Evolutionary conservation across 306 rosid genomes (phyloP).

Genomic region (Cyamopsis tetragonoloba): DNA sequence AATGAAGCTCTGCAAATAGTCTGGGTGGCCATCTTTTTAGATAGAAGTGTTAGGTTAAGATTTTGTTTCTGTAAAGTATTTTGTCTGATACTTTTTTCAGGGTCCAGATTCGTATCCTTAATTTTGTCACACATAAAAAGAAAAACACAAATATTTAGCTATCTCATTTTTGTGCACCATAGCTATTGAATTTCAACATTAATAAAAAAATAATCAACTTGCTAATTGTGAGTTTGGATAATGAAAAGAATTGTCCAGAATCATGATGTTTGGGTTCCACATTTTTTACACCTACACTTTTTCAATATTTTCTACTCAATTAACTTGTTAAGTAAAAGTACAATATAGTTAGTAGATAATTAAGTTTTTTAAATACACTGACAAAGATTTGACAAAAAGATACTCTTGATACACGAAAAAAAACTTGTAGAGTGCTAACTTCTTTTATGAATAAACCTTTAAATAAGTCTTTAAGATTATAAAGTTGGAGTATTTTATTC

Average conservation of each 20-base stretch:
- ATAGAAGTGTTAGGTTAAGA: conserved; percentile 25
- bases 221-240: background rate
- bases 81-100: background rate
- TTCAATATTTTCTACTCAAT: too few relatives aligned
- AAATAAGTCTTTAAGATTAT: too few relatives aligned
- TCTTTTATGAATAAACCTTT: too few relatives aligned
- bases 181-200: conserved; percentile 14
- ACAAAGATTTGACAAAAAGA: too few relatives aligned
- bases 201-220: too few relatives aligned
- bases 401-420: too few relatives aligned
- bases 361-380: too few relatives aligned
- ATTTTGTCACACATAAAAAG: background rate
- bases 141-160: background rate
- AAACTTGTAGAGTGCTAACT: too few relatives aligned
- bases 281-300: background rate
- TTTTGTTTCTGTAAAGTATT: background rate
- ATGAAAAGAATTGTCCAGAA: background rate
- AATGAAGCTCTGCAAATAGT: background rate
- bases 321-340: too few relatives aligned
- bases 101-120: background rate
- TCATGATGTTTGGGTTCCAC: background rate
- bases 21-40: conserved; percentile 15
- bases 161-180: background rate
- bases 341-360: too few relatives aligned
- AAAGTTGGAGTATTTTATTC: too few relatives aligned